Evolutionary conservation across 2,329 filamentous ascomycete species (phyloP).

Genomic region (Colletotrichum truncatum): DNA sequence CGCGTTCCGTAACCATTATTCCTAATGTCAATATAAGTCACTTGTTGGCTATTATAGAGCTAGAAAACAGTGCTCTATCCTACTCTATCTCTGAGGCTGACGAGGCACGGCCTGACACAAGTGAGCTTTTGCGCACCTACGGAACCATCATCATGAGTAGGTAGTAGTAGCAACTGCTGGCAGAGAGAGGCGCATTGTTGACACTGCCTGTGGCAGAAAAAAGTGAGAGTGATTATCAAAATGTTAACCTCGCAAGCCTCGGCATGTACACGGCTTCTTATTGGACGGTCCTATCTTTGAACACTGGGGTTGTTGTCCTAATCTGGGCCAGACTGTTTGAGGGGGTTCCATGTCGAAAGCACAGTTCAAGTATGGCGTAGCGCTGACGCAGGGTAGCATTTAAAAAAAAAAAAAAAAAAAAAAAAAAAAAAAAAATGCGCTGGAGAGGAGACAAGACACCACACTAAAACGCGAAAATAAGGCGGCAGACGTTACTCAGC

Average conservation of each 20-base stretch:
- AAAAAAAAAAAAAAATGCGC: neutral
- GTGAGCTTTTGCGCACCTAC: too few relatives aligned
- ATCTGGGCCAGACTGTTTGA: neutral
- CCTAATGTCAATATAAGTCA: neutral
- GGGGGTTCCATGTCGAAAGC: neutral
- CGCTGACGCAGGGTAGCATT: neutral
- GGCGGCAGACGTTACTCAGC: neutral
- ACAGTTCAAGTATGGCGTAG: conserved; percentile 15
- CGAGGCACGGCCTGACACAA: neutral
- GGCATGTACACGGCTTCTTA: neutral
- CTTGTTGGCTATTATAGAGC: too few relatives aligned
- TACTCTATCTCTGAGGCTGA: neutral
- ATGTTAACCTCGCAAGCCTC: too few relatives aligned
- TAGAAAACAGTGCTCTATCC: neutral
- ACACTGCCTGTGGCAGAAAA: conserved; percentile 6
- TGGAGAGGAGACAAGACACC: neutral
- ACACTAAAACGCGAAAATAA: neutral
- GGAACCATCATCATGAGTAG: too few relatives aligned
- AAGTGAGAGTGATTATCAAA: neutral
- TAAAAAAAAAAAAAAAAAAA: neutral
- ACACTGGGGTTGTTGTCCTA: neutral
- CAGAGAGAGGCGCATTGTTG: neutral
- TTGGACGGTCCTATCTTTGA: conserved; percentile 3
- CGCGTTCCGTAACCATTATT: neutral
- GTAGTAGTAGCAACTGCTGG: conserved; percentile 1